Conservation (phyloP, 148 eudicot genomes). For the Limonium bicolor region DNA sequence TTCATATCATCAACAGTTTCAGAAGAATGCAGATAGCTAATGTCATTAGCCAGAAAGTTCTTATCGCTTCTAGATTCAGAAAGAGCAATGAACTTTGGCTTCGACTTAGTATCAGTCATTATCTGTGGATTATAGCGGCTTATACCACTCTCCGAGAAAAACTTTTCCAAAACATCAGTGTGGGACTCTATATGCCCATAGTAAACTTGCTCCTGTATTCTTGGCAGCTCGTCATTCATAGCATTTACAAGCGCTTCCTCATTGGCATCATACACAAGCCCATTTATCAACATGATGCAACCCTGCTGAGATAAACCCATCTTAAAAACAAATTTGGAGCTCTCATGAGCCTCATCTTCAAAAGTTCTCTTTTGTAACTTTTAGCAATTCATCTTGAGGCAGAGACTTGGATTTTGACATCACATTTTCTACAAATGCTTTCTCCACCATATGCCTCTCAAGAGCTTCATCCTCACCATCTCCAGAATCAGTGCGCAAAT, state of each 20-base stretch:
- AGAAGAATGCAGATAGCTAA: constrained; percentile 69
- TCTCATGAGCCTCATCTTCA: constrained; percentile 49
- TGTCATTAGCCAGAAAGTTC: constrained; percentile 52
- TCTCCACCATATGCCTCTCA: constrained; percentile 77
- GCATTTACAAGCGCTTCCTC: constrained; percentile 83
- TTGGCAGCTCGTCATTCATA: constrained; percentile 94
- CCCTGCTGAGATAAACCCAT: constrained; percentile 61
- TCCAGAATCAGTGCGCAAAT: constrained; percentile 37
- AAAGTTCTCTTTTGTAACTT: constrained; percentile 49
- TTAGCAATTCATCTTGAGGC: constrained; percentile 71
- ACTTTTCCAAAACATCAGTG: constrained; percentile 82
- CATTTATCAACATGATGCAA: constrained; percentile 79
- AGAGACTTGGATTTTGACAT: constrained; percentile 71
- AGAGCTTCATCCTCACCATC: constrained; percentile 53
- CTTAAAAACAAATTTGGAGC: constrained; percentile 67
- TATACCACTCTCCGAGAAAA: constrained; percentile 78
- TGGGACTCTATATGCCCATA: constrained; percentile 80
- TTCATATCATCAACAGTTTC: constrained; percentile 70
- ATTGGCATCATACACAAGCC: constrained; percentile 61
- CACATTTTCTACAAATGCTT: constrained; percentile 76
- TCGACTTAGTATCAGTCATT: constrained; percentile 65
- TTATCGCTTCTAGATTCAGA: constrained; percentile 42
- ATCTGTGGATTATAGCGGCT: constrained; percentile 93
- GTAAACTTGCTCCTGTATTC: constrained; percentile 95
- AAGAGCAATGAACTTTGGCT: constrained; percentile 70